phyloP scores from a whole-genome alignment of 768 basidiomycete genomes.

The Phaeolepiota aurea region DNA sequence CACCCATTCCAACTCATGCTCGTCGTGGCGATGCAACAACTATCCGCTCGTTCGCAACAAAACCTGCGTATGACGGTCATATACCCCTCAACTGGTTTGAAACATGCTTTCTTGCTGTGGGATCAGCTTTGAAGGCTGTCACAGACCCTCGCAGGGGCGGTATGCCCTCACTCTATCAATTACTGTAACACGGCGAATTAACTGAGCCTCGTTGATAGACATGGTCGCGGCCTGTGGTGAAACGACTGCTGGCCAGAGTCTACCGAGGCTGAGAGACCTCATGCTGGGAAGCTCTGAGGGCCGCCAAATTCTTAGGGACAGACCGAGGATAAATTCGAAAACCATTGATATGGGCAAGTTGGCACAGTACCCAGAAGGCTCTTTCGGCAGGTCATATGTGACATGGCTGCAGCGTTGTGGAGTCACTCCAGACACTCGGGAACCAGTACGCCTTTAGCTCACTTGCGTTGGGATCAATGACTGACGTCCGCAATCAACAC shows the following conservation, averaged over 20 bases:
- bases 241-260: slow-evolving; percentile 75
- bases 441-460: slow-evolving; percentile 48
- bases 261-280: slow-evolving; percentile 65
- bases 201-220: slow-evolving; percentile 38
- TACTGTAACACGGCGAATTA: not conserved
- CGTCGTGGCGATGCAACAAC: no score
- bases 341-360: slow-evolving; percentile 70
- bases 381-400: slow-evolving; percentile 80
- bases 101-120: slow-evolving; percentile 76
- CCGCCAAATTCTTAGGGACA: slow-evolving; percentile 70
- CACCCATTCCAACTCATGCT: slow-evolving; percentile 1
- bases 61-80: slow-evolving; percentile 66
- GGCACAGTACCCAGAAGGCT: slow-evolving; percentile 61
- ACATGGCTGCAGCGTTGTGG: slow-evolving; percentile 86
- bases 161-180: slow-evolving; percentile 25
- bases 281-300: slow-evolving; percentile 83
- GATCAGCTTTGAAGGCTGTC: slow-evolving; percentile 78
- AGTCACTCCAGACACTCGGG: slow-evolving; percentile 90
- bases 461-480: not conserved
- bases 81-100: slow-evolving; percentile 79
- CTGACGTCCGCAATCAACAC: slow-evolving; percentile 7
- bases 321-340: slow-evolving; percentile 72
- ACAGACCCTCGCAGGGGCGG: slow-evolving; percentile 79
- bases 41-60: not conserved
- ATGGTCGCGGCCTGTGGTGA: slow-evolving; percentile 94